phyloP scores from a whole-genome alignment of 805 yeast species.

The Candida verbasci region DNA sequence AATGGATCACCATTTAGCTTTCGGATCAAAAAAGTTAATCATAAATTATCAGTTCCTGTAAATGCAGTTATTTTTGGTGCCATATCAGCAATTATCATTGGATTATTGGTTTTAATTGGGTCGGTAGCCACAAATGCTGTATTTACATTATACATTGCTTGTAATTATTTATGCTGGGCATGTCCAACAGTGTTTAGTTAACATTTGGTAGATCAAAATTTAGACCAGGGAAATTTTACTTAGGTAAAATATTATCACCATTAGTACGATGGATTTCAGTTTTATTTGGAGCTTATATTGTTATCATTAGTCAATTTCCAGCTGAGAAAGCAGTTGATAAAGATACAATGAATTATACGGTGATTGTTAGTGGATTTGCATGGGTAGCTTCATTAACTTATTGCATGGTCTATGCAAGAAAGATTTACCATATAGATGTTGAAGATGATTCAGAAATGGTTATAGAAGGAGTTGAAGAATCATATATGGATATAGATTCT shows the following conservation, averaged over 20 bases:
- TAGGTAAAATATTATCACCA: conserved; percentile 47
- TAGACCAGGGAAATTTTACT: conserved; percentile 60
- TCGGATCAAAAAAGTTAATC: conserved; percentile 23
- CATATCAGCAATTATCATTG: conserved; percentile 30
- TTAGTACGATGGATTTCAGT: conserved; percentile 41
- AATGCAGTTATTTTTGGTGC: conserved; percentile 31
- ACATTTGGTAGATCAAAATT: conserved; percentile 48
- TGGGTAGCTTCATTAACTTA: conserved; percentile 23
- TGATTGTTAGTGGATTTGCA: conserved; percentile 28
- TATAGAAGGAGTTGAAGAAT: conserved; percentile 3
- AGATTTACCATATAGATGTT: conserved; percentile 21
- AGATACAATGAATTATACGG: conserved; percentile 31
- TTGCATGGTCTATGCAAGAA: conserved; percentile 23
- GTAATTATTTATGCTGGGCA: conserved; percentile 57
- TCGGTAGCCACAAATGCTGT: conserved; percentile 43
- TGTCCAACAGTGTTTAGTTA: conserved; percentile 53
- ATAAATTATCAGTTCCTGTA: conserved; percentile 21
- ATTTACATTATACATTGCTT: conserved; percentile 51
- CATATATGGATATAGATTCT: conserved; percentile 1
- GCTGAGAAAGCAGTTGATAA: conserved; percentile 31
- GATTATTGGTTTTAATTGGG: conserved; percentile 52
- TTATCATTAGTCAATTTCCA: conserved; percentile 47
- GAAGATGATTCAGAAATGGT: conserved; percentile 4
- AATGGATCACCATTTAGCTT: conserved; percentile 24
- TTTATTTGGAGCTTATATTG: conserved; percentile 22